Percentiles rank a stretch among this genome's conserved stretches.
phyloP scores from a whole-genome alignment of 345 rosid species.

The Syzygium grande region DNA sequence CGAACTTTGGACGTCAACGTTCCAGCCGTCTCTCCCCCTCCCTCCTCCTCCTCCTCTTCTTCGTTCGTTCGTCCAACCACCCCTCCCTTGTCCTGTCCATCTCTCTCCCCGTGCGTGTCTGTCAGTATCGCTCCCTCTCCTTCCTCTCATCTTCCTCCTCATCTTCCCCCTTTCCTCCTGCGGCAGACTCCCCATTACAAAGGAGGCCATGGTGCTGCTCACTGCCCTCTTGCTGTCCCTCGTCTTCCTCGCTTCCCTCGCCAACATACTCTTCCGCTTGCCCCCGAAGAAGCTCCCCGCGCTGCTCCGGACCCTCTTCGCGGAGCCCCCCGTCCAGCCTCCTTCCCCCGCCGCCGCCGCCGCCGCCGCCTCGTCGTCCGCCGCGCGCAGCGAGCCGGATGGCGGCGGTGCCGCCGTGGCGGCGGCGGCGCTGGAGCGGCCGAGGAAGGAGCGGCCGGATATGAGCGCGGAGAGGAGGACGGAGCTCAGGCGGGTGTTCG shows the following conservation, averaged over 20 bases:
- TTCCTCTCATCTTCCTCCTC: neutral
- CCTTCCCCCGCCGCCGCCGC: neutral
- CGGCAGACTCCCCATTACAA: neutral
- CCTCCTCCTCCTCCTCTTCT: neutral
- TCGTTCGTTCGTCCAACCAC: neutral
- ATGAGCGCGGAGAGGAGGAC: neutral
- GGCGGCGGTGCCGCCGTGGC: too few species aligned
- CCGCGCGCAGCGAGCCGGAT: too few species aligned
- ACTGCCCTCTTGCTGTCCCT: neutral
- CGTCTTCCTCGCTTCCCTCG: neutral
- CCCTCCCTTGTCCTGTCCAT: too few species aligned
- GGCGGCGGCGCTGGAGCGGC: neutral
- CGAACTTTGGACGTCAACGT: neutral
- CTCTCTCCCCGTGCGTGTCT: neutral
- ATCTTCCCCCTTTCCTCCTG: neutral
- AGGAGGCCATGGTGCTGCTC: neutral
- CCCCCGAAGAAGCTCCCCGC: neutral
- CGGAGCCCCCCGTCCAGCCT: neutral
- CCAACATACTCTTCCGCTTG: neutral
- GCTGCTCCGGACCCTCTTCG: neutral
- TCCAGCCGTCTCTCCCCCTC: neutral
- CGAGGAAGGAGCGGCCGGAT: neutral
- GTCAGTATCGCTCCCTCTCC: neutral
- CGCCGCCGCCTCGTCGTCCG: neutral
- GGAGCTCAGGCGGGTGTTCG: conserved; percentile 66